Evolutionary conservation across 192 early-diverging fungal species (phyloP), one percentile per base, ranked within the genome.

Genomic region (Mortierella claussenii): DNA sequence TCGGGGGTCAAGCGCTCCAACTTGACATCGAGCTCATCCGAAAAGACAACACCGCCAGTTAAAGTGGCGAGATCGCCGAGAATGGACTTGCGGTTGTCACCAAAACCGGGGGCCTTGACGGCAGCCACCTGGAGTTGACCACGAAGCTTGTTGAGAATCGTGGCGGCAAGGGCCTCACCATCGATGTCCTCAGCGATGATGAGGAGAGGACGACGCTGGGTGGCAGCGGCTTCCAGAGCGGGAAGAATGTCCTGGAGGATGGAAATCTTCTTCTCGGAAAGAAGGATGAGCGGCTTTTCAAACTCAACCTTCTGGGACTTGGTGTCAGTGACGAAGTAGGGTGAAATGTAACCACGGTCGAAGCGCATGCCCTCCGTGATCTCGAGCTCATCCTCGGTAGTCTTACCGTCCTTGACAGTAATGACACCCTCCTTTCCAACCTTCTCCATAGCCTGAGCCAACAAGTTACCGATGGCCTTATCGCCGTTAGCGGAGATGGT

Each of bases 351-450:
- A 55, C 98, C 98, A 65, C 97, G 95, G 84, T 99, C 98, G 84
- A 99, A 99, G 63, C 95, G 91, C 98, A 99, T 99, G 65, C 96
- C 96, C 86, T 99, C 98, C 52, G 98, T 99, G 85, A 99, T 93
- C 79, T 96, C 96, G 43, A 99, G 87, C 87, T 99, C 96, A 81
- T 99, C 98, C n/a, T 94, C 91, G 56, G 98, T 91, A 49, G 98
- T 99, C 88, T 98, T 99, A 76, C 98, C 98, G 83, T 98, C 98
- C 89, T 97, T 95, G 78, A 97, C 94, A 3, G 97, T 99, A 83
- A 99, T 99, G 36, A 98, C 98, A 66, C 98, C 98, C 86, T 99
- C 98, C 87, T 99, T 99, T 65, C 98, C 98, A 64, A 99, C 98
- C 90, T 98, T 98, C 85, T 99, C 97, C 98, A 99, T 99, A 33